Evolutionary conservation across 352 stramenopile genomes (phyloP).

Genomic region (Phytopythium ostracodes): DNA sequence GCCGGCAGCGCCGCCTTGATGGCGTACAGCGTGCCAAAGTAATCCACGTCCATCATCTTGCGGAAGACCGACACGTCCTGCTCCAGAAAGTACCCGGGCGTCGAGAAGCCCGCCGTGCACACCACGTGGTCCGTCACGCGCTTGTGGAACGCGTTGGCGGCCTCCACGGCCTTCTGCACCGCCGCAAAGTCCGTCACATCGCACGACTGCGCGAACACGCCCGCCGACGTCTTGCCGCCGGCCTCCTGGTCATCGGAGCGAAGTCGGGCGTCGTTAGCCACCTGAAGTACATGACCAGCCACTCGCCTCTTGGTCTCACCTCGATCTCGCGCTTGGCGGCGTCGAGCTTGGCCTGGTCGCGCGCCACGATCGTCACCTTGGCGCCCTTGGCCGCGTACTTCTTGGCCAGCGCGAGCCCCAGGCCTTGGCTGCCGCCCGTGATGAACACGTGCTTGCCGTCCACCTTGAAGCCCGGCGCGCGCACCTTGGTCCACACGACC

Average conservation of each 20-base stretch:
- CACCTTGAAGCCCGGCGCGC: conserved; percentile 64
- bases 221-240: conserved; percentile 21
- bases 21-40: conserved; percentile 76
- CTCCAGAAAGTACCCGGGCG: conserved; percentile 73
- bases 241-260: not conserved
- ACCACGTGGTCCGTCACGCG: conserved; percentile 68
- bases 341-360: conserved; percentile 52
- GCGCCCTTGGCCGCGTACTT: conserved; percentile 66
- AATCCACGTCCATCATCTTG: conserved; percentile 87
- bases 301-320: not conserved
- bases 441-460: conserved; percentile 82
- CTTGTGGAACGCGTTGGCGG: conserved; percentile 63
- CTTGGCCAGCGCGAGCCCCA: conserved; percentile 62
- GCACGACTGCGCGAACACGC: conserved; percentile 67
- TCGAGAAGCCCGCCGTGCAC: conserved; percentile 55
- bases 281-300: too few species aligned
- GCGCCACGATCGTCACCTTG: conserved; percentile 73
- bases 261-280: too few species aligned
- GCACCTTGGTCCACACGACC: conserved; percentile 55
- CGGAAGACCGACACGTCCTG: conserved; percentile 65
- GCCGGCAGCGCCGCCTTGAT: conserved; percentile 78
- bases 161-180: conserved; percentile 57
- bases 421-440: conserved; percentile 62
- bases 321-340: conserved; percentile 63
- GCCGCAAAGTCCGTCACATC: conserved; percentile 65